Evolutionary conservation across 108 stramenopile species (phyloP), one percentile per base, ranked within the genome.

Genomic region (Fragilariopsis cylindrus): DNA sequence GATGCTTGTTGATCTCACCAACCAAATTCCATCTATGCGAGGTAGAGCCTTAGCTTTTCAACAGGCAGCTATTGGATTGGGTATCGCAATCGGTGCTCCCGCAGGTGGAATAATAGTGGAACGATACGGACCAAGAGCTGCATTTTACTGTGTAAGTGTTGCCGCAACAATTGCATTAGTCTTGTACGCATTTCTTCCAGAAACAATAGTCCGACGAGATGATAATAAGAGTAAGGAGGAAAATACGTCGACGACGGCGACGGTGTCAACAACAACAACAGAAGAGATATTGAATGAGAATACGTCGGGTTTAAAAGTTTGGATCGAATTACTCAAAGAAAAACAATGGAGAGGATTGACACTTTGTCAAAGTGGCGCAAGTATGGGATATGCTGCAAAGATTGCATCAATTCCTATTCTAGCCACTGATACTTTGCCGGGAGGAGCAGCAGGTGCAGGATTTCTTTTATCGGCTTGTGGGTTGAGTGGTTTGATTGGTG

Each of bases 51-150:
- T 90, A 67, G 88, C 91, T 1, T 70, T 86, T 12, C 88, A 92
- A 65, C 88, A 90, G 71, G 91, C 87, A 4, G 65, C 55, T 5
- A 72, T 87, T 45, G 91, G 86, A 7, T 21, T 90, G 66, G 91
- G 91, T 4, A 88, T 92, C 55, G 89, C 91, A 0, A 83, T 90
- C 18, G 91, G 89, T 6, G 89, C 91, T 52, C 88, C 91, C 52
- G 13, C 82, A 16, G 91, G 91, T 5, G 91, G 89, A 16, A 16
- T 85, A 7, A 48, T 90, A 7, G 86, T 90, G 11, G 86, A 92
- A 67, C 43, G 72, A 56, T 88, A 84, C 79, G 87, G 89, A 30
- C 76, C 77, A 5, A 40, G 90, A 19, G 85, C 85, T 41, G 72
- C 85, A 3, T 90, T 90, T 75, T 70, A 88, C 19, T 90, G 89